Percentiles rank a stretch among this genome's conserved stretches.
These are phyloP conservation scores for Gastrodia elata DNA, from an alignment of 106 monocot species.

Conservation along the genomic window DNA sequence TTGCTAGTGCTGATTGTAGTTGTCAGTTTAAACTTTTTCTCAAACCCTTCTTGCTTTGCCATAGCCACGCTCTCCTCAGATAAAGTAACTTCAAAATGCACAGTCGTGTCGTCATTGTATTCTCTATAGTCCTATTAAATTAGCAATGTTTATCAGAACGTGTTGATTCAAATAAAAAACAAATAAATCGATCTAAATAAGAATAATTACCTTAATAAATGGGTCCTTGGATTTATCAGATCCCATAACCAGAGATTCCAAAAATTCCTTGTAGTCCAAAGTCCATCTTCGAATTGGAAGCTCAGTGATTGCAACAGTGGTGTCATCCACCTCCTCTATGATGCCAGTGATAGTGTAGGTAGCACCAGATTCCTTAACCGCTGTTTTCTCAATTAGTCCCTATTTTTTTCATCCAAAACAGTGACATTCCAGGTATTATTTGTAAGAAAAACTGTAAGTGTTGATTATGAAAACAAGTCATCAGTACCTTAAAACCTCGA, in stretches of 20 bases:
- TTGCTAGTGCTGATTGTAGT: slow-evolving; percentile 76
- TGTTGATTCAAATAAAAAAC: neutral
- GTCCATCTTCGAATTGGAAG: slow-evolving; percentile 90
- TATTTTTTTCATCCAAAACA: slow-evolving; percentile 4
- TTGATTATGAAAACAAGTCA: neutral
- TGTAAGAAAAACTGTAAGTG: neutral
- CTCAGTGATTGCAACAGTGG: slow-evolving; percentile 64
- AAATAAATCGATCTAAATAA: neutral
- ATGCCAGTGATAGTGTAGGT: slow-evolving; percentile 78
- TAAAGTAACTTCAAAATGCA: slow-evolving; percentile 68
- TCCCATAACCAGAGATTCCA: slow-evolving; percentile 48
- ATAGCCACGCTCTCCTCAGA: slow-evolving; percentile 66
- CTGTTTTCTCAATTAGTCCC: slow-evolving; percentile 65
- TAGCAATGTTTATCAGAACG: neutral
- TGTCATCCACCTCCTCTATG: slow-evolving; percentile 52
- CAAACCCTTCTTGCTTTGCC: slow-evolving; percentile 66
- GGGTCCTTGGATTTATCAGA: slow-evolving; percentile 80
- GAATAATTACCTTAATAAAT: slow-evolving; percentile 56
- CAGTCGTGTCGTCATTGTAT: slow-evolving; percentile 65
- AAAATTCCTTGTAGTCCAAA: slow-evolving; percentile 78
- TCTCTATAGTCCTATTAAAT: slow-evolving; percentile 53
- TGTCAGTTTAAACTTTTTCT: slow-evolving; percentile 88
- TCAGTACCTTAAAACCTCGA: slow-evolving; percentile 70
- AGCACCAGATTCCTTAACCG: slow-evolving; percentile 60
- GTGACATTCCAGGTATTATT: neutral